Conservation (phyloP, 2,329 filamentous ascomycete species). For the Myriangium duriaei region DNA sequence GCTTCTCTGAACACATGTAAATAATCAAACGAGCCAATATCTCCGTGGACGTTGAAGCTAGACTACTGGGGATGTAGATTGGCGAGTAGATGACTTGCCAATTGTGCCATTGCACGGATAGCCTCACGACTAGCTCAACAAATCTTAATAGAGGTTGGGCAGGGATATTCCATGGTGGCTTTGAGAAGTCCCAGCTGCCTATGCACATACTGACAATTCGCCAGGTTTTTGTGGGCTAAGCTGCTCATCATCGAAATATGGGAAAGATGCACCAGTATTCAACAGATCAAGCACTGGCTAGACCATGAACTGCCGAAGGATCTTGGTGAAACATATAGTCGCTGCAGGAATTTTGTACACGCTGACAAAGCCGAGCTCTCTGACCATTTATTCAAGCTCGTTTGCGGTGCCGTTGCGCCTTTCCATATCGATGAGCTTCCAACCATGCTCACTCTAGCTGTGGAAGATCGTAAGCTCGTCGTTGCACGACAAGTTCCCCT, state of each 20-base stretch:
- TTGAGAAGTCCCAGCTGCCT: no score
- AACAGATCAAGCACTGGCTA: neutral
- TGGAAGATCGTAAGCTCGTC: neutral
- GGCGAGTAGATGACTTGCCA: no score
- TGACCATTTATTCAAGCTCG: neutral
- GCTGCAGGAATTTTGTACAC: neutral
- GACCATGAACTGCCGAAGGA: neutral
- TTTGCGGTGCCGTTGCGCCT: conserved; percentile 2
- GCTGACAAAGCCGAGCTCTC: neutral
- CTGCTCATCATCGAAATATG: conserved; percentile 8
- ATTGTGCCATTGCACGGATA: no score
- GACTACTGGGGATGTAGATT: no score
- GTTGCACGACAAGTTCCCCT: neutral
- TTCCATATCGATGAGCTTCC: conserved; percentile 5
- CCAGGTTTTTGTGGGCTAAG: conserved; percentile 9
- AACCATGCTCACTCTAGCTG: neutral
- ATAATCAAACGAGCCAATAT: no score
- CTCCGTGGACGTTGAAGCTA: no score
- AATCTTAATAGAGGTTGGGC: no score
- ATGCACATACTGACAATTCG: no score
- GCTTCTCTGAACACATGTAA: no score
- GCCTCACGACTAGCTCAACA: no score
- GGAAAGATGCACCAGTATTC: conserved; percentile 2
- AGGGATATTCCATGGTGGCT: no score
- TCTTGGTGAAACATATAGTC: conserved; percentile 5